Percentiles rank a stretch among this genome's conserved stretches.
Conservation (phyloP, 2,329 filamentous ascomycete species). For the Colletotrichum sp. region DNA sequence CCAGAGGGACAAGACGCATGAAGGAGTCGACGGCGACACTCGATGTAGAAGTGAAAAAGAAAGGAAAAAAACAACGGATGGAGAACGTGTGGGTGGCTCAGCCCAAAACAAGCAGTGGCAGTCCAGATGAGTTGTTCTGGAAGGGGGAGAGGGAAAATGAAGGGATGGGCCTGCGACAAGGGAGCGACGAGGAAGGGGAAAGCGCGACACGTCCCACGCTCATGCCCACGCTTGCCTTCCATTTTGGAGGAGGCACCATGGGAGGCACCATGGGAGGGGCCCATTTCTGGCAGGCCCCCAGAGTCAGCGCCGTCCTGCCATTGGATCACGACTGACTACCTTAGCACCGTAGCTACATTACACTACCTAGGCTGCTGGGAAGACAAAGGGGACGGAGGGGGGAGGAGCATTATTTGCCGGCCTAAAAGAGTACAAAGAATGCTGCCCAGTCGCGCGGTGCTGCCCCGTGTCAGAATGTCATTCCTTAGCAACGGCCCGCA, state of each 20-base stretch:
- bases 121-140: slow-evolving; percentile 17
- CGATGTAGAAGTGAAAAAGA: neutral
- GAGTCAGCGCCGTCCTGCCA: neutral
- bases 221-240: neutral
- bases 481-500: neutral
- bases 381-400: neutral
- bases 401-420: neutral
- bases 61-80: slow-evolving; percentile 13
- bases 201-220: slow-evolving; percentile 10
- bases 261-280: neutral
- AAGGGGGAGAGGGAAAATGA: slow-evolving; percentile 22
- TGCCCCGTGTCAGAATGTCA: neutral
- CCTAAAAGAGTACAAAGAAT: neutral
- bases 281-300: neutral
- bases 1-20: slow-evolving; percentile 4
- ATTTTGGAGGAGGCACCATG: neutral
- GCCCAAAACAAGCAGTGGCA: slow-evolving; percentile 14
- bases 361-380: neutral
- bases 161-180: slow-evolving; percentile 21
- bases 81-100: slow-evolving; percentile 21
- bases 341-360: neutral
- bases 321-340: neutral
- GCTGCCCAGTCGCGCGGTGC: neutral
- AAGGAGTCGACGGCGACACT: neutral
- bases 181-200: slow-evolving; percentile 14